Percentiles rank a stretch among this genome's conserved stretches.
These are phyloP conservation scores for Cyclotella distinguenda DNA, from an alignment of 108 stramenopile genomes.

Conservation along the genomic window DNA sequence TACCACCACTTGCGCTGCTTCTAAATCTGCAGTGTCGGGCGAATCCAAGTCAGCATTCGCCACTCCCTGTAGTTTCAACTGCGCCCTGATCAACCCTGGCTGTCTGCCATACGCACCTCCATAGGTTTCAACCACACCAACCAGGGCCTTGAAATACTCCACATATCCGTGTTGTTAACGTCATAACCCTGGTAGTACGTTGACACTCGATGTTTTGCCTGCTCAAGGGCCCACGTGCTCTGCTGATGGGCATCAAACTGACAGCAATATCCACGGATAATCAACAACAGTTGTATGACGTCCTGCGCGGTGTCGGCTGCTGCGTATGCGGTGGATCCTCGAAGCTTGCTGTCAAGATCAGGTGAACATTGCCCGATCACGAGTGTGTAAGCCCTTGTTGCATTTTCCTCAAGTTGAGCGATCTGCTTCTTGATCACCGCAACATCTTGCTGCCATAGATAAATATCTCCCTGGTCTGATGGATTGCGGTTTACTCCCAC, in stretches of 20 bases:
- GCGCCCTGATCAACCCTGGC: background rate
- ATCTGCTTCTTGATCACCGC: too few species aligned
- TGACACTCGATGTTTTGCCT: background rate
- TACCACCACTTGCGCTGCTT: background rate
- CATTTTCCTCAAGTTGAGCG: too few species aligned
- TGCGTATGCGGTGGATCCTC: background rate
- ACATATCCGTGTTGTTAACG: slow-evolving; percentile 3
- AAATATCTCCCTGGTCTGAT: too few species aligned
- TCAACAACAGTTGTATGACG: background rate
- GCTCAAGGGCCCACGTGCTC: slow-evolving; percentile 3
- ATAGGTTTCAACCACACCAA: slow-evolving; percentile 11
- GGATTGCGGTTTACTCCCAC: too few species aligned
- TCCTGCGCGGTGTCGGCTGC: background rate
- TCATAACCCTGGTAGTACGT: background rate
- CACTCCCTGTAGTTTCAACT: background rate
- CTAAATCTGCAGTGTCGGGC: too few species aligned
- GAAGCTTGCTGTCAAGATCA: too few species aligned
- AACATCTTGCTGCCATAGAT: too few species aligned
- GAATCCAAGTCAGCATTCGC: background rate
- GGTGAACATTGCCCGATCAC: background rate
- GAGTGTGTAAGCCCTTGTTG: background rate
- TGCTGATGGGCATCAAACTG: slow-evolving; percentile 5
- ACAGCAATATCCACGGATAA: slow-evolving; percentile 9
- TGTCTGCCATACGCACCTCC: background rate
- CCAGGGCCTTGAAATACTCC: too few species aligned